Evolutionary conservation across 495 filamentous ascomycete genomes (phyloP).

Genomic region (Staphylotrichum longicolle): DNA sequence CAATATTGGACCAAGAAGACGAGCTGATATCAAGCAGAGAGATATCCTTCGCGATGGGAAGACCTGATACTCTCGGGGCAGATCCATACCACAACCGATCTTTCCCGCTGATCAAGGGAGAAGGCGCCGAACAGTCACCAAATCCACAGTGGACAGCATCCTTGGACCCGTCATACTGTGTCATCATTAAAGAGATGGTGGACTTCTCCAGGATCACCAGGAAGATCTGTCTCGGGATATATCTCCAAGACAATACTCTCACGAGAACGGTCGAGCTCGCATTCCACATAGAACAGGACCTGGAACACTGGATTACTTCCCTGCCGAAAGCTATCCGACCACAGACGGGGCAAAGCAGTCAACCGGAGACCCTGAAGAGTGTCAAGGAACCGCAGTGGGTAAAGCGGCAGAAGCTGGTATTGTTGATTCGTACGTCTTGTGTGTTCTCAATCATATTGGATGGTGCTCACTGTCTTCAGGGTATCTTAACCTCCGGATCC

Average conservation of each 20-base stretch:
- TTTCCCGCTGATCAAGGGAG: background rate
- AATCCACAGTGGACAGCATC: background rate
- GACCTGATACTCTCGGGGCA: background rate
- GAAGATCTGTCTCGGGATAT: background rate
- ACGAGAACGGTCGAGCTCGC: background rate
- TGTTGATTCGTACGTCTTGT: slow-evolving; percentile 1
- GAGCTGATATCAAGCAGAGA: background rate
- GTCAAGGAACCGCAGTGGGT: background rate
- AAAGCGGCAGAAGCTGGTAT: background rate
- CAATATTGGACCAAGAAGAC: too few relatives aligned
- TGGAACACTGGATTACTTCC: background rate
- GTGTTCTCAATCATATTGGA: background rate
- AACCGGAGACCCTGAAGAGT: slow-evolving; percentile 1
- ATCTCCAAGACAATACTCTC: background rate
- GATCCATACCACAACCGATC: background rate
- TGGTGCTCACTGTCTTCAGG: background rate
- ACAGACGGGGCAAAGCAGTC: background rate
- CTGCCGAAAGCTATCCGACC: background rate
- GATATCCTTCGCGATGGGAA: background rate
- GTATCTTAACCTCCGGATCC: background rate
- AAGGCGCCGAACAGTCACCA: background rate
- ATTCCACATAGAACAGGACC: background rate
- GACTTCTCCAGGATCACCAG: background rate
- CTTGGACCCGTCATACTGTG: background rate
- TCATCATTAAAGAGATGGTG: background rate